These are phyloP conservation scores for Microbotryum intermedium DNA, from an alignment of 1,284 basidiomycete species.

Conservation along the genomic window DNA sequence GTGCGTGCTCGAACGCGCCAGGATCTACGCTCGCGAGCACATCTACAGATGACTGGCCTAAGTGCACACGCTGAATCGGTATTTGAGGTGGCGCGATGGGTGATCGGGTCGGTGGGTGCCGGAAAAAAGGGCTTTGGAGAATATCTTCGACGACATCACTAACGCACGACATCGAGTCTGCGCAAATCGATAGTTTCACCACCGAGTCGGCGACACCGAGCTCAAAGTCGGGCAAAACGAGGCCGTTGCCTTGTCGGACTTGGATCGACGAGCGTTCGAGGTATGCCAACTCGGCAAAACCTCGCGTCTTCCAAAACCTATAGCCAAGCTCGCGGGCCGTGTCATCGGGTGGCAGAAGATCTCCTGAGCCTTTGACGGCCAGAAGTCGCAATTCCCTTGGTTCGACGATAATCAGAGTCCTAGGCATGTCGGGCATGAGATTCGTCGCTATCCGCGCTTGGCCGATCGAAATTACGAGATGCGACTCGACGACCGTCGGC, in stretches of 20 bases:
- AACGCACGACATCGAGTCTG: constrained; percentile 41
- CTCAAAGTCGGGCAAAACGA: constrained; percentile 20
- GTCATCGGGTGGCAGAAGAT: constrained; percentile 20
- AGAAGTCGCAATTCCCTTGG: constrained; percentile 49
- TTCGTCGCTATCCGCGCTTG: constrained; percentile 60
- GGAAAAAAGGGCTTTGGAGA: neutral
- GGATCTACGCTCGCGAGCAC: constrained; percentile 61
- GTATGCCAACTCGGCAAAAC: constrained; percentile 8
- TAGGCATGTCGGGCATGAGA: constrained; percentile 56
- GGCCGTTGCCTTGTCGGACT: constrained; percentile 12
- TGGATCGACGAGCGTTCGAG: neutral
- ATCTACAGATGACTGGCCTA: constrained; percentile 3
- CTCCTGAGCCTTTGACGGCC: constrained; percentile 48
- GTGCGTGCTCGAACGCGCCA: constrained; percentile 62
- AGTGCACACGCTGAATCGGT: neutral
- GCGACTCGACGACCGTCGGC: constrained; percentile 51
- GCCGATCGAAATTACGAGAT: constrained; percentile 57
- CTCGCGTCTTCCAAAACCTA: constrained; percentile 49
- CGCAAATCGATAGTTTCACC: constrained; percentile 39
- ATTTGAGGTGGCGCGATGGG: neutral
- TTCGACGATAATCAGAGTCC: constrained; percentile 49
- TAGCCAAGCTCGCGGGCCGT: constrained; percentile 35
- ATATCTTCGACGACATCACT: constrained; percentile 37
- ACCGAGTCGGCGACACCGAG: constrained; percentile 15
- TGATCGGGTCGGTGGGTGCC: neutral